Evolutionary conservation across 2,329 filamentous ascomycete genomes (phyloP).

Genomic region (Pestalotiopsis sp.): DNA sequence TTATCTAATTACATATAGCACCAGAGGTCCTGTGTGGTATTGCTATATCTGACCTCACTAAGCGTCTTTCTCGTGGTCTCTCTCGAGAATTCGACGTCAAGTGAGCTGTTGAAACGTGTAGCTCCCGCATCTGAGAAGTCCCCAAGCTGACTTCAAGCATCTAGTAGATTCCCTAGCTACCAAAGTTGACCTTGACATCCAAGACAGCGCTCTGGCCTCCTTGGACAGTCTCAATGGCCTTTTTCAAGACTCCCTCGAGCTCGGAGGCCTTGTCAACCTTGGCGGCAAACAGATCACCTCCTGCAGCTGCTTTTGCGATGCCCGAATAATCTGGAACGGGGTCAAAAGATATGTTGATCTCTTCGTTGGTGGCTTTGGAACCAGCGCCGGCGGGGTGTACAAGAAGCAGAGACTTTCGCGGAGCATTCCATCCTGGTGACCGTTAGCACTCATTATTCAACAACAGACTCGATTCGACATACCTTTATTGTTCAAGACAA

Average conservation of each 20-base stretch:
- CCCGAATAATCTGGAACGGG: conserved; percentile 62
- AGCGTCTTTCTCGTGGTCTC: not conserved
- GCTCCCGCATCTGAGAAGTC: not conserved
- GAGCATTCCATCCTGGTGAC: conserved; percentile 59
- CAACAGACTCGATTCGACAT: conserved; percentile 16
- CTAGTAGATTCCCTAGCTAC: conserved; percentile 35
- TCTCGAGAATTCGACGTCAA: not conserved
- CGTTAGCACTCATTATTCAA: not conserved
- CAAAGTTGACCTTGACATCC: conserved; percentile 53
- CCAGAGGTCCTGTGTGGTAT: not conserved
- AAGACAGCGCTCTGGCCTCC: conserved; percentile 55
- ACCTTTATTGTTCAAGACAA: conserved; percentile 62
- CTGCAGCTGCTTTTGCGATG: conserved; percentile 63
- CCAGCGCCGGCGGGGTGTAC: conserved; percentile 62
- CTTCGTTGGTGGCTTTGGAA: conserved; percentile 59
- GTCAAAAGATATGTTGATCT: conserved; percentile 64
- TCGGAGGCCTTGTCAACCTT: conserved; percentile 49
- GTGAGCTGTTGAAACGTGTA: not conserved
- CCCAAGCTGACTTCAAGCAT: not conserved
- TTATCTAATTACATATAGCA: not conserved
- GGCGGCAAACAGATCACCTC: conserved; percentile 54
- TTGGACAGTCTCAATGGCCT: conserved; percentile 55
- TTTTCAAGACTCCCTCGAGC: conserved; percentile 48
- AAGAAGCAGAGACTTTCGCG: conserved; percentile 56
- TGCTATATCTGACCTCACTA: not conserved